Base-by-base conservation (phyloP, 2,329 filamentous ascomycete genomes). In the Balansia obtecta region DNA sequence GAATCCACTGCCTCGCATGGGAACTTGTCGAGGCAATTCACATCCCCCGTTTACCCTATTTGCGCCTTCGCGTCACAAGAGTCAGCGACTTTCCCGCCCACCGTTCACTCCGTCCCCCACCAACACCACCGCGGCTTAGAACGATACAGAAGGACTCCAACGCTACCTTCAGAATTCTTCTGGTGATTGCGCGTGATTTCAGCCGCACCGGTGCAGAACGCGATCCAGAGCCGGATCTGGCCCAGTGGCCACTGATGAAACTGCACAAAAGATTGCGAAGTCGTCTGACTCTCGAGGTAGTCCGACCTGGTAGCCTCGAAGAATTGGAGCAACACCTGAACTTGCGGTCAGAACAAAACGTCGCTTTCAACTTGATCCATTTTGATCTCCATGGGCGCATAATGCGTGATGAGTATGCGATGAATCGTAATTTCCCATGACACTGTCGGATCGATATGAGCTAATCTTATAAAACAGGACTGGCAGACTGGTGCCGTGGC, bases 371-470 rank as follows among this genome's bases (percentile, higher is more conserved):
- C 43, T 40, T 62, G 37, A 56, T 62, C 12, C 60, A 62, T 38
- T 62, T 62, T 45, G 60, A 62, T 52, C 51, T 62, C 12, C 60
- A 62, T 39, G 60, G 60, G 20, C 55, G 56, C 18, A 56, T 62
- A 16, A 54, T 56, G 52, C 49, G 50, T 8, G 59, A 62, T 42
- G 54, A 57, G 59, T 60, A 48, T 53, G 60, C 58, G 32, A 16
- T 11, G 7, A 18, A 9, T 7, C 4, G 4, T 34, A 7, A 2
- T 16, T n/a, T n/a, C 1, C 9, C 18, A 8, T 42, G 41, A 11
- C 22, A 30, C 8, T 44, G 12, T 44, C 13, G 2, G 37, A 16
- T 27, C 12, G 16, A 9, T n/a, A n/a, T 34, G 34, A 33, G 20
- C 46, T 49, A 27, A 49, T 33, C 18, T 6, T n/a, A 11, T 27